A percentile compares a stretch with the other conserved stretches of the same genome.
Conservation (phyloP, 2,329 filamentous ascomycete genomes). For the Eutypa lata region DNA sequence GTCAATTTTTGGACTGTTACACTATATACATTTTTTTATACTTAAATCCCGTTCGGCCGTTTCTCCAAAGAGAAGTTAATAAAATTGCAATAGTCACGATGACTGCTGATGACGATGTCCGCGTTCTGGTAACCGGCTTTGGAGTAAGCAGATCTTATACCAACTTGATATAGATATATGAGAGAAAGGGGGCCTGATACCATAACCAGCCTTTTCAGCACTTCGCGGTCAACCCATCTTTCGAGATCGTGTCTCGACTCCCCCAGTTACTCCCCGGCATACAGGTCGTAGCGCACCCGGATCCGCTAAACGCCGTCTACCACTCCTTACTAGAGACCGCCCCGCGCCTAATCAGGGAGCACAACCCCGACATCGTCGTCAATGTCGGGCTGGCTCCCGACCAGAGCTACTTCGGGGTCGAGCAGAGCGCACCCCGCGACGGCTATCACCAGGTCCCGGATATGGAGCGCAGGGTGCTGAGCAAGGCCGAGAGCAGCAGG, state of each 20-base stretch:
- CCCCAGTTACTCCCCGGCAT: neutral
- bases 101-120: neutral
- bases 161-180: too few species aligned
- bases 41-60: too few species aligned
- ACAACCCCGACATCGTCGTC: slow-evolving; percentile 4
- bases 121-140: neutral
- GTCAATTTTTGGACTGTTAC: too few species aligned
- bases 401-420: slow-evolving; percentile 2
- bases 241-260: slow-evolving; percentile 1
- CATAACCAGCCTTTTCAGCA: neutral
- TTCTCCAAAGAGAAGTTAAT: too few species aligned
- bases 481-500: neutral
- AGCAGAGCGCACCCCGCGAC: neutral
- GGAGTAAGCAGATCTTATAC: neutral
- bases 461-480: neutral
- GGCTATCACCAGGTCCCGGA: slow-evolving; percentile 5
- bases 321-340: neutral
- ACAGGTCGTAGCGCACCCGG: slow-evolving; percentile 2
- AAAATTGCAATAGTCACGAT: neutral
- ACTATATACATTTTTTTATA: too few species aligned
- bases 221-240: slow-evolving; percentile 1
- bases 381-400: slow-evolving; percentile 3
- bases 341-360: neutral
- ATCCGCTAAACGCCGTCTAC: neutral
- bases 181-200: neutral